These are phyloP conservation scores for Melaleuca alternifolia DNA, from an alignment of 345 rosid species.

Conservation along the genomic window DNA sequence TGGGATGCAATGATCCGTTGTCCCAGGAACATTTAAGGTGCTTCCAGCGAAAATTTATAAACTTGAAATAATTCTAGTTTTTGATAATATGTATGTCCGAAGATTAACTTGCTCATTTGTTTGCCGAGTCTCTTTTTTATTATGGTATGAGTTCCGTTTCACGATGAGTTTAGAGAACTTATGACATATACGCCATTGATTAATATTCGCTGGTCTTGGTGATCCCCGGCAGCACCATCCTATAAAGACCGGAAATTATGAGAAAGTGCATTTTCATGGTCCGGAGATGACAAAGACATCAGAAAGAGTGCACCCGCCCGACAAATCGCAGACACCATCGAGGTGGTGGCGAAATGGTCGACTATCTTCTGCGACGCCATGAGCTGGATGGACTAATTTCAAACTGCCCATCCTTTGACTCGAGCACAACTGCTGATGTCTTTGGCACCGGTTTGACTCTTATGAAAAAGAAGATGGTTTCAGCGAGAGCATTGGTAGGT, in stretches of 20 bases:
- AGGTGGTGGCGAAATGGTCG: neutral
- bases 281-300: no score
- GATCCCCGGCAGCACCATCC: neutral
- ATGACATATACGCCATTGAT: neutral
- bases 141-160: neutral
- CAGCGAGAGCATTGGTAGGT: neutral
- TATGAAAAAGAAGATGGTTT: neutral
- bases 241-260: neutral
- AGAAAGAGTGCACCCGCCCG: no score
- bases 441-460: neutral
- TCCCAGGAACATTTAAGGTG: neutral
- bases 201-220: neutral
- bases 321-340: neutral
- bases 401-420: neutral
- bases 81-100: neutral
- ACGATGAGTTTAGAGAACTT: accelerated
- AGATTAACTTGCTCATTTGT: neutral
- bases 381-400: no score
- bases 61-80: neutral
- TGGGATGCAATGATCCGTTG: neutral
- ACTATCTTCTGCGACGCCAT: neutral
- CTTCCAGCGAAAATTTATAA: neutral
- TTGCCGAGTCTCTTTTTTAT: neutral
- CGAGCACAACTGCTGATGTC: neutral
- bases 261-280: neutral